Evolutionary conservation across 352 stramenopile species (phyloP), one percentile per base, ranked within the genome.

Genomic region (Halophytophthora batemanensis): DNA sequence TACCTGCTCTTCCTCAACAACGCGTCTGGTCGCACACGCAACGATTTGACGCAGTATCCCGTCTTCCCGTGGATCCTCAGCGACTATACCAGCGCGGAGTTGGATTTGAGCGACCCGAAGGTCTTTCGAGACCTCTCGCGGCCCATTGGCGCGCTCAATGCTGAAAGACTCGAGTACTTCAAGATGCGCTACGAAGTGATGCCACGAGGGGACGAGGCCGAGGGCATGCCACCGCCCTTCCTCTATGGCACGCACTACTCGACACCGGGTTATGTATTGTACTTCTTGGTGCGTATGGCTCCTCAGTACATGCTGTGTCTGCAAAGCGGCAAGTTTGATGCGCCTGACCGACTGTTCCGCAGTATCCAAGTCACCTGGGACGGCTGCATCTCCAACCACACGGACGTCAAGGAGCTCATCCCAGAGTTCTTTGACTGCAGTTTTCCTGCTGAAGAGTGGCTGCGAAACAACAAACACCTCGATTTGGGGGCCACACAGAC

Each of bases 381-480:
- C 18, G 81, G 80, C 22, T 89, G 77, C 31, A 15, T 85, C 10
- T 82, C 71, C 18, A 93, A 87, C 40, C 86, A 96, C 28, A 88
- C 90, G 1, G 97, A 99, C 66, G 80, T 99, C 6, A 99, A 99
- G 71, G 97, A 99, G 69, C 75, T 99, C 12, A 99, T 97, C 31
- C 97, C 97, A 1, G 97, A 99, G 71, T 99, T 98, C 71, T 99
- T 97, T 61, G 95, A 96, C 31, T 87, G 86, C 17, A 74, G 86
- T 23, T 74, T 96, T 8, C 51, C 66, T 25, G 56, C 77, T 3
- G 67, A 80, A 14, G 73, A 88, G n/a, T 99, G 99, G 80, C 71
- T 99, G 31, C 73, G 79, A 51, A 99, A 99, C 66, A 60, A 53
- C 0, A 98, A 98, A 53, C 80, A 97, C 46, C 90, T 99, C 25